Evolutionary conservation across 805 yeast genomes (phyloP), one percentile per base, ranked within the genome.

Genomic region (Yarrowia bubula): DNA sequence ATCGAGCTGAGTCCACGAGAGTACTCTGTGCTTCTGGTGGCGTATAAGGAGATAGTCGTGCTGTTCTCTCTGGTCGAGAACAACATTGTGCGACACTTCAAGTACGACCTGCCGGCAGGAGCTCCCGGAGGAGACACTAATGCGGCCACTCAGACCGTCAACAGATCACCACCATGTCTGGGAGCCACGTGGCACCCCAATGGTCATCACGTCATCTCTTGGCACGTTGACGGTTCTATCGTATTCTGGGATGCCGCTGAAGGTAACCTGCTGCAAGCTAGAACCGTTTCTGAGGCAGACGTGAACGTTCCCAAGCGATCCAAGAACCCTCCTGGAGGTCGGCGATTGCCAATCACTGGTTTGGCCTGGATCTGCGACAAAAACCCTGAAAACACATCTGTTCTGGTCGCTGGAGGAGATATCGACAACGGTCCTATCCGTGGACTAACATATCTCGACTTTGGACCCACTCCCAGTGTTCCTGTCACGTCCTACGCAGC

Each of bases 181-280:
- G 77, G 86, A 58, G 86, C 96, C 0, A 78, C 84, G 38, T 95
- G 90, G 84, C 98, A 93, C 75, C 99, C 99, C 2, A 91, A 91
- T 72, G 97, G 98, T 0, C 81, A 92, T 50, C 96, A 92, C 72
- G 77, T 90, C 3, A 81, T 89, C 18, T 87, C 97, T 0, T 82
- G 85, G 1, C 96, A 93, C 74, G 86, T 79, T 22, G 97, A 92
- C 71, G 93, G 93, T 64, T 83, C 96, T 0, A 71, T 95, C 41
- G 96, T 85, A 1, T 95, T 95, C 72, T 95, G 98, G 98, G 99
- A 95, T 75, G 88, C 90, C 0, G 81, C 85, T 37, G 86, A 86
- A 41, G 97, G 96, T 0, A 83, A 84, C 14, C 76, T 85, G 48
- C 78, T 95, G 13, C 86, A 86, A 64, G 95, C 97, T 0, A 82